A percentile compares a stretch with the other conserved stretches of the same genome.
phyloP scores from a whole-genome alignment of 2,329 filamentous ascomycete species.

The Clonostachys byssicola region DNA sequence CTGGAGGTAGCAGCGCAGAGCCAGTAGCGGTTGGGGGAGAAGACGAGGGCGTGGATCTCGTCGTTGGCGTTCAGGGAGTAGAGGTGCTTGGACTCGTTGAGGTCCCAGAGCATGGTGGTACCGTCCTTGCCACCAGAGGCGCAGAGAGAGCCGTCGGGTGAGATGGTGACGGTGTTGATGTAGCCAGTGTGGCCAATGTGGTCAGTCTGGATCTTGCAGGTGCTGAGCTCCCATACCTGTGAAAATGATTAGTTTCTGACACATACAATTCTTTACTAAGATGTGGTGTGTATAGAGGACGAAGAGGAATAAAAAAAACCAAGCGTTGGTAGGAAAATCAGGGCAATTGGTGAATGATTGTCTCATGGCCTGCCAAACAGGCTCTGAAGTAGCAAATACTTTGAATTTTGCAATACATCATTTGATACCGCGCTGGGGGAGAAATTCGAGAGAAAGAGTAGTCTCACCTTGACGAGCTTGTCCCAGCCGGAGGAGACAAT shows the following conservation, averaged over 20 bases:
- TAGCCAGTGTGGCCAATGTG: conserved; percentile 99
- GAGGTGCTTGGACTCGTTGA: conserved; percentile 99
- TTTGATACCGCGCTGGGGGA: conserved; percentile 32
- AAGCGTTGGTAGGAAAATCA: conserved; percentile 48
- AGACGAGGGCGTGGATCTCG: conserved; percentile 99
- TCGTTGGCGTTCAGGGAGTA: conserved; percentile 99
- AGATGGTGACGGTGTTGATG: conserved; percentile 99
- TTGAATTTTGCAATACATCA: conserved; percentile 86
- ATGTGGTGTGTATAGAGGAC: neutral
- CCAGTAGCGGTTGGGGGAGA: conserved; percentile 99
- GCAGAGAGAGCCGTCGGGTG: conserved; percentile 97
- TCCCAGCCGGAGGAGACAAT: conserved; percentile 99
- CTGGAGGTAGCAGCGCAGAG: conserved; percentile 95
- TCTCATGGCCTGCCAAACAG: conserved; percentile 83
- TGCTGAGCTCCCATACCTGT: conserved; percentile 98
- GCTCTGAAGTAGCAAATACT: conserved; percentile 99
- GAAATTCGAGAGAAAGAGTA: neutral
- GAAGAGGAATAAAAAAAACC: neutral
- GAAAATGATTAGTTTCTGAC: neutral
- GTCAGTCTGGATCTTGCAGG: conserved; percentile 99
- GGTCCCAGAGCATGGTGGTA: conserved; percentile 99
- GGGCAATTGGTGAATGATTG: conserved; percentile 84
- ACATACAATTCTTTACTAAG: neutral
- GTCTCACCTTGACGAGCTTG: conserved; percentile 98
- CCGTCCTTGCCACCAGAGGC: conserved; percentile 99